Evolutionary conservation across 164 flowering plant species (phyloP).

Genomic region (Brasenia schreberi): DNA sequence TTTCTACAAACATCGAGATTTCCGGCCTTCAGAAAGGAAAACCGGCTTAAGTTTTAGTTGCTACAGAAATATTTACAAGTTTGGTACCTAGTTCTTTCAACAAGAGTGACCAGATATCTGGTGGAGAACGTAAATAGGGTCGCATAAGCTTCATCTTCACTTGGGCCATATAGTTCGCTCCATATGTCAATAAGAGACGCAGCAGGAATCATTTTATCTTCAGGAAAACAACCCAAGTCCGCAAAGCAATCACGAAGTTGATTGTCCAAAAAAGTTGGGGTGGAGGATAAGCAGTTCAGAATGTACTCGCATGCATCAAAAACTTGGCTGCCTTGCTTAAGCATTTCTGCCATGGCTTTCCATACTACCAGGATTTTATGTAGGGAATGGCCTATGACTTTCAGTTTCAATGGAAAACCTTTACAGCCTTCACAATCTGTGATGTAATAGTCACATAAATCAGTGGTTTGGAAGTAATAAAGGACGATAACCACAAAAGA

Average conservation of each 20-base stretch:
- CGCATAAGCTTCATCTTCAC: constrained; percentile 9
- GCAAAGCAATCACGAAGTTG: constrained; percentile 51
- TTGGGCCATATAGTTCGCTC: constrained; percentile 12
- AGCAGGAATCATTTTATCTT: constrained; percentile 34
- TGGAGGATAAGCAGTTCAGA: constrained; percentile 51
- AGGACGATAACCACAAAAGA: not conserved
- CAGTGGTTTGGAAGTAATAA: not conserved
- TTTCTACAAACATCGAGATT: constrained; percentile 1
- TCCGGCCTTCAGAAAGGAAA: not conserved
- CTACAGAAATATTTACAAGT: not conserved
- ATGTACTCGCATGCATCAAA: constrained; percentile 41
- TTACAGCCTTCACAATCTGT: constrained; percentile 65
- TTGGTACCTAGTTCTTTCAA: constrained; percentile 33
- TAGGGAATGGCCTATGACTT: constrained; percentile 77
- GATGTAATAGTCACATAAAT: not conserved
- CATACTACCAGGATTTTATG: constrained; percentile 46
- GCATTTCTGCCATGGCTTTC: constrained; percentile 44
- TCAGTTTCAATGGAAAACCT: constrained; percentile 73
- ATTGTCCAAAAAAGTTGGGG: constrained; percentile 24
- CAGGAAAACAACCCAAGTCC: constrained; percentile 47
- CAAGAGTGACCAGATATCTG: constrained; percentile 13
- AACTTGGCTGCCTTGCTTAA: constrained; percentile 13
- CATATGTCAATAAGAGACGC: constrained; percentile 41
- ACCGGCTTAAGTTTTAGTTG: not conserved
- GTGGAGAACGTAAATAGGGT: constrained; percentile 4